Base-by-base conservation (phyloP, 1,284 basidiomycete genomes). In the Cryptococcus floricola region DNA sequence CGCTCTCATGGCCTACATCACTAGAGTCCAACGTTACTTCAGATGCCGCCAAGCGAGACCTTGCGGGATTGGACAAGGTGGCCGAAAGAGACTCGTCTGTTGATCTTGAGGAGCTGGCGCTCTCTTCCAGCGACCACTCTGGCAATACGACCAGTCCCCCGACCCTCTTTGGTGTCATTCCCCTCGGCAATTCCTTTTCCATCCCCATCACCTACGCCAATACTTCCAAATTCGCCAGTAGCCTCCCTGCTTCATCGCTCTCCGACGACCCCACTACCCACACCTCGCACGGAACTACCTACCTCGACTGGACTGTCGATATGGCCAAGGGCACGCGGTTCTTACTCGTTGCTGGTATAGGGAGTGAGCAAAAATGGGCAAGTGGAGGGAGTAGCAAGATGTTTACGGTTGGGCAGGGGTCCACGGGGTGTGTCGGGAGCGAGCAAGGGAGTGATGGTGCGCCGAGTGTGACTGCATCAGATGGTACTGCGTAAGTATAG, bases 321-420 rank as follows among this genome's bases (percentile, higher is more conserved):
- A 57, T 75, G n/a, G 66, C 71, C 1, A 74, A 73, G 52, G 74
- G 74, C 10, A 76, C 74, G n/a, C 58, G 72, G 10, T 76, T 76
- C 56, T 70, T 76, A 28, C 57, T 76, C 10, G 72, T 76, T 4
- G 72, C 72, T 5, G 74, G 74, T 12, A 74, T 76, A 13, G 74
- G 74, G 18, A 66, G 63, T 49, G 56, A 65, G 16, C 60, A 71
- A 58, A 57, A 74, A 56, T 76, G 74, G 74, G 74, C 74, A 2
- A 68, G 65, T 43, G 74, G 74, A 18, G 74, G 74, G 2, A 64
- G 60, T 4, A 71, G 66, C 41, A 62, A 54, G 54, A 65, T 76
- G 66, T 63, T 76, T 61, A 74, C 72, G 0, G 74, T 76, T n/a
- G 74, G 72, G 18, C 74, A 76, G 48, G 74, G 74, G 2, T 41